A percentile compares a stretch with the other conserved stretches of the same genome.
Evolutionary conservation across 176 grass and related monocot genomes (phyloP).

Genomic region (Areca catechu): DNA sequence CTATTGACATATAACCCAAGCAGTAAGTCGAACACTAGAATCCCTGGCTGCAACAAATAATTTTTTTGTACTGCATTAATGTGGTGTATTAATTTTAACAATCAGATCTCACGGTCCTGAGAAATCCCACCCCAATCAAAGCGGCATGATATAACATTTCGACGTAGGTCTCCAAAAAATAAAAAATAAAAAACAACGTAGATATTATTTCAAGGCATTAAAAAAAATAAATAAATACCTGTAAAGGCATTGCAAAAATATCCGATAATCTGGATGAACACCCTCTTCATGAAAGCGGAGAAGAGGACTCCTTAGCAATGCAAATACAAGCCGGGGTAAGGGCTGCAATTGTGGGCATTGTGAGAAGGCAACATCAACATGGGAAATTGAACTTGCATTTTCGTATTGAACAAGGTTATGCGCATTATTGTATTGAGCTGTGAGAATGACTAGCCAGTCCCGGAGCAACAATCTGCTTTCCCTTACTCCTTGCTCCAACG

Average conservation of each 20-base stretch:
- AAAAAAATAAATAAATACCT: slow-evolving; percentile 40
- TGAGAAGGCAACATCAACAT: slow-evolving; percentile 73
- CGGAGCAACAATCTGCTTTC: slow-evolving; percentile 66
- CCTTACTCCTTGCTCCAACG: slow-evolving; percentile 75
- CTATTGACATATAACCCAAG: no score
- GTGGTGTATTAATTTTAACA: no score
- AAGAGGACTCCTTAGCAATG: slow-evolving; percentile 76
- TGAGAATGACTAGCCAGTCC: slow-evolving; percentile 85
- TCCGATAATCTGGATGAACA: slow-evolving; percentile 93
- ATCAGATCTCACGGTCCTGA: no score
- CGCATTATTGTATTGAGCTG: slow-evolving; percentile 55
- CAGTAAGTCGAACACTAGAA: no score
- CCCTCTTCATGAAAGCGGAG: slow-evolving; percentile 92
- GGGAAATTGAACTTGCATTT: slow-evolving; percentile 31
- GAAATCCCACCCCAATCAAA: no score
- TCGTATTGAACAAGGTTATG: slow-evolving; percentile 23
- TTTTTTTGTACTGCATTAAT: no score
- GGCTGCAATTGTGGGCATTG: slow-evolving; percentile 76
- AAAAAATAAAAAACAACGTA: no score
- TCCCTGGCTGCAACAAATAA: no score
- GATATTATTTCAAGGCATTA: no score
- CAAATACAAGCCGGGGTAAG: slow-evolving; percentile 75
- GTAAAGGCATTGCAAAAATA: slow-evolving; percentile 94
- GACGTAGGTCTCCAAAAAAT: no score
- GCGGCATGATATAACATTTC: no score